phyloP scores from a whole-genome alignment of 1,139 yeast genomes.

The Kodamaea anthophila region DNA sequence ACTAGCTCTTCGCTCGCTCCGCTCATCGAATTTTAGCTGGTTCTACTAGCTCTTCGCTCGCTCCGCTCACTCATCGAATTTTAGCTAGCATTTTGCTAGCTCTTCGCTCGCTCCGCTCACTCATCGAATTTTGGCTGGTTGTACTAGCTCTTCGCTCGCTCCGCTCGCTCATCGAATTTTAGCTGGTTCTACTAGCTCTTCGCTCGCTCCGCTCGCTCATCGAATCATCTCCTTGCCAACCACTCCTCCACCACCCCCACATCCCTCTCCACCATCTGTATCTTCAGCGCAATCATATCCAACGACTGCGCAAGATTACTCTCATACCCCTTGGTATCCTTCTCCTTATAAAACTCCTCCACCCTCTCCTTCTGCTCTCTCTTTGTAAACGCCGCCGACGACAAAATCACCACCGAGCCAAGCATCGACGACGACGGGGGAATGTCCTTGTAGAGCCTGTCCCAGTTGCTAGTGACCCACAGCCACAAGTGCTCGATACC shows the following conservation, averaged over 20 bases:
- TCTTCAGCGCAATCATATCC: conserved; percentile 59
- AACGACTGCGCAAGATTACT: conserved; percentile 66
- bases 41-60: no score
- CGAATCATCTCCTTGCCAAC: conserved; percentile 23
- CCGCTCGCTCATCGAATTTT: no score
- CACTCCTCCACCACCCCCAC: conserved; percentile 46
- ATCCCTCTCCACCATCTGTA: conserved; percentile 65
- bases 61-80: no score
- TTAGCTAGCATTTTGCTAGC: no score
- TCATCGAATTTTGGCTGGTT: no score
- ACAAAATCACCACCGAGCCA: conserved; percentile 59
- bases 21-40: no score
- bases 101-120: no score
- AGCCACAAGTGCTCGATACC: conserved; percentile 67
- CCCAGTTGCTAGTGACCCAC: conserved; percentile 82
- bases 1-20: no score
- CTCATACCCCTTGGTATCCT: conserved; percentile 68
- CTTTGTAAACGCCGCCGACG: conserved; percentile 62
- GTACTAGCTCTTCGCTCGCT: no score
- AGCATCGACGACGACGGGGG: conserved; percentile 84
- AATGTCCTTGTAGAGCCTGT: conserved; percentile 50
- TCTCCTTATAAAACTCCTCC: conserved; percentile 50
- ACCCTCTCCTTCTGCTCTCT: conserved; percentile 53
- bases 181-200: no score
- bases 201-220: no score